These are phyloP conservation scores for Auricularia cornea DNA, from an alignment of 768 basidiomycete genomes.

Conservation along the genomic window DNA sequence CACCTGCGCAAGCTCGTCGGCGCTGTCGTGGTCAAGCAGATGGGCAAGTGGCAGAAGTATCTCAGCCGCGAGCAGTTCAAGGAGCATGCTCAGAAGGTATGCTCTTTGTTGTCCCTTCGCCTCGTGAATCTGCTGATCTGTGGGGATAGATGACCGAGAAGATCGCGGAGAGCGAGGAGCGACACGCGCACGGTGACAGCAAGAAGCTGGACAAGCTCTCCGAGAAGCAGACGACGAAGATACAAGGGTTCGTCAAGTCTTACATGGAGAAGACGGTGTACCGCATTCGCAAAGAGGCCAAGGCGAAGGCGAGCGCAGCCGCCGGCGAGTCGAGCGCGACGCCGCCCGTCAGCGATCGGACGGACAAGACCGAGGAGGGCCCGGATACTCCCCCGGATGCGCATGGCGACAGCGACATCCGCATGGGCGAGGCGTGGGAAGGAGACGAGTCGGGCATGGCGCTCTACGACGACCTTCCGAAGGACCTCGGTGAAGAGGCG, in stretches of 20 bases:
- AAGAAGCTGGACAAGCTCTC: slow-evolving; percentile 86
- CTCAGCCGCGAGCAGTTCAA: slow-evolving; percentile 83
- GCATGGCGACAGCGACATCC: not conserved
- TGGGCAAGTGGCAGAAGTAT: slow-evolving; percentile 79
- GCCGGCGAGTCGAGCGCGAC: not conserved
- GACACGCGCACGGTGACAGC: not conserved
- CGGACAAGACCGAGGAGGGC: not conserved
- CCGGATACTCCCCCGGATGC: not conserved
- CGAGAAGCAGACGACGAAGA: slow-evolving; percentile 83
- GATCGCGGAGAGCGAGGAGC: slow-evolving; percentile 19
- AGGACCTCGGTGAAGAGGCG: not conserved
- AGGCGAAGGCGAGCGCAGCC: not conserved
- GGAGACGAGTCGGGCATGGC: not conserved
- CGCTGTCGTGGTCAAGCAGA: slow-evolving; percentile 81
- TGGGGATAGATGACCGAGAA: slow-evolving; percentile 54
- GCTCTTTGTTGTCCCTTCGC: slow-evolving; percentile 9
- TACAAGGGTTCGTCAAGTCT: slow-evolving; percentile 21
- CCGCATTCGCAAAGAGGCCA: not conserved
- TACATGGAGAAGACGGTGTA: not conserved
- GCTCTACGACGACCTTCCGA: not conserved
- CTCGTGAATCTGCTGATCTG: not conserved
- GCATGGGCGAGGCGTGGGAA: not conserved
- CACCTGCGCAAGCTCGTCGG: slow-evolving; percentile 73
- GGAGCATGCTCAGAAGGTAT: slow-evolving; percentile 88
- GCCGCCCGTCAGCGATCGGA: not conserved